Evolutionary conservation across 345 rosid genomes (phyloP).

Genomic region (Gossypium sturtianum): DNA sequence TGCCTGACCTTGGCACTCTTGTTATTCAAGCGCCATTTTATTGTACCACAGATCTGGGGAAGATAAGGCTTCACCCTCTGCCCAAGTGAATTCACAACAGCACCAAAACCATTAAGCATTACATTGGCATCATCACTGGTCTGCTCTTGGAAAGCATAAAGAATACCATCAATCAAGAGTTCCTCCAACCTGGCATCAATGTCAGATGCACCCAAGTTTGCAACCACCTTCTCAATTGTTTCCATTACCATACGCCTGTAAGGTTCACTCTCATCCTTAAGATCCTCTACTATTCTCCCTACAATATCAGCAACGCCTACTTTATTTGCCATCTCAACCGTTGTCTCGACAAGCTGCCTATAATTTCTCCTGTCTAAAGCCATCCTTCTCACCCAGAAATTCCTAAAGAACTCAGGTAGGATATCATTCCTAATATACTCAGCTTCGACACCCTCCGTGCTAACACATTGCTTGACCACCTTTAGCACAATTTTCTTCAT

Average conservation of each 20-base stretch:
- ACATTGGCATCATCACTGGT: conserved; percentile 6
- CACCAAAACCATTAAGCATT: conserved; percentile 8
- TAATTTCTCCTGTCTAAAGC: conserved; percentile 93
- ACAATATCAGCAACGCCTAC: conserved; percentile 97
- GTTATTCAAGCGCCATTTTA: conserved; percentile 99
- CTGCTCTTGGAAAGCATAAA: conserved; percentile 38
- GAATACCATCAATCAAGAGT: conserved; percentile 94
- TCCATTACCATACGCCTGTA: conserved; percentile 98
- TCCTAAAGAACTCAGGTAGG: conserved; percentile 84
- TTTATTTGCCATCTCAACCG: conserved; percentile 94
- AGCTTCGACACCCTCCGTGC: conserved; percentile 96
- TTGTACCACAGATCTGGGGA: conserved; percentile 99
- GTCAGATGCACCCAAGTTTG: conserved; percentile 93
- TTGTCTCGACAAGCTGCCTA: conserved; percentile 91
- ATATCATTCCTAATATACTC: conserved; percentile 86
- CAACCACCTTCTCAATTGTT: conserved; percentile 93
- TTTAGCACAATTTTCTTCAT: conserved; percentile 97
- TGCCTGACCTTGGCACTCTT: conserved; percentile 99
- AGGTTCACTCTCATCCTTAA: conserved; percentile 94
- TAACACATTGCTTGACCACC: conserved; percentile 97
- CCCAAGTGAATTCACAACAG: conserved; percentile 83
- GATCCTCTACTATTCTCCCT: conserved; percentile 84
- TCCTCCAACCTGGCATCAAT: conserved; percentile 92
- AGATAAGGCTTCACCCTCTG: conserved; percentile 97
- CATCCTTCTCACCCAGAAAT: conserved; percentile 97